A percentile compares a stretch with the other conserved stretches of the same genome.
Conservation (phyloP, 139 green algal genomes). For the Raphidocelis subcapitata region DNA sequence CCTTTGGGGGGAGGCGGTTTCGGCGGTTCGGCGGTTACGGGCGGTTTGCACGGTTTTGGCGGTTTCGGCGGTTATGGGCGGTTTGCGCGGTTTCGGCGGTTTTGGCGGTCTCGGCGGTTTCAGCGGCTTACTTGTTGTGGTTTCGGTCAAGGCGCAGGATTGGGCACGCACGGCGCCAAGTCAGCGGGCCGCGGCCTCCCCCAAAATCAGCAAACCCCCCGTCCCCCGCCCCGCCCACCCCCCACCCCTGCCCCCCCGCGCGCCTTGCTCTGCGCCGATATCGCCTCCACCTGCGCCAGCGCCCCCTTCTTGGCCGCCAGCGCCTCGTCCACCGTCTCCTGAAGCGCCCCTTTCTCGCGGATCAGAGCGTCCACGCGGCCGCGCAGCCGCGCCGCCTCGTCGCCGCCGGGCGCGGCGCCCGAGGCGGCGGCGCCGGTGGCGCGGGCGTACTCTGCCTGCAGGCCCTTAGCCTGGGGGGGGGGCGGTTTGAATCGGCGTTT, state of each 20-base stretch:
- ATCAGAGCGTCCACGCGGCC: slow-evolving; percentile 2
- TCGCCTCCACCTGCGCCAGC: not conserved
- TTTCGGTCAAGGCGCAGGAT: too few relatives aligned
- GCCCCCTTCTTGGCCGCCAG: not conserved
- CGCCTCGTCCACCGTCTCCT: not conserved
- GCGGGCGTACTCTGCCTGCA: slow-evolving; percentile 17
- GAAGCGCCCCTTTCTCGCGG: slow-evolving; percentile 4
- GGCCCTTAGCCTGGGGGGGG: slow-evolving; percentile 6
- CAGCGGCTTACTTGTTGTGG: too few relatives aligned
- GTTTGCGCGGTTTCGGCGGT: too few relatives aligned
- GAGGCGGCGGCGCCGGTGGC: slow-evolving; percentile 1
- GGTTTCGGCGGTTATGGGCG: too few relatives aligned
- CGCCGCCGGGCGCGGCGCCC: not conserved
- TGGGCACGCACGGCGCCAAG: too few relatives aligned
- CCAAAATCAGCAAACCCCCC: not conserved
- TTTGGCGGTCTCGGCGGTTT: too few relatives aligned
- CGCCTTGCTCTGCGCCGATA: not conserved
- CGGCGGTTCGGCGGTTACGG: not conserved
- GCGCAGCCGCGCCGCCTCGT: slow-evolving; percentile 2
- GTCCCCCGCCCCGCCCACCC: too few relatives aligned
- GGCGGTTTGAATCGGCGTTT: too few relatives aligned
- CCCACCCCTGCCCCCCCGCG: not conserved
- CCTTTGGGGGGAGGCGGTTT: not conserved
- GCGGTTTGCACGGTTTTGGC: too few relatives aligned
- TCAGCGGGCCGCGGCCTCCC: too few relatives aligned